These are phyloP conservation scores for Hypoxylon crocopeplum DNA, from an alignment of 495 filamentous ascomycete species.

Conservation along the genomic window DNA sequence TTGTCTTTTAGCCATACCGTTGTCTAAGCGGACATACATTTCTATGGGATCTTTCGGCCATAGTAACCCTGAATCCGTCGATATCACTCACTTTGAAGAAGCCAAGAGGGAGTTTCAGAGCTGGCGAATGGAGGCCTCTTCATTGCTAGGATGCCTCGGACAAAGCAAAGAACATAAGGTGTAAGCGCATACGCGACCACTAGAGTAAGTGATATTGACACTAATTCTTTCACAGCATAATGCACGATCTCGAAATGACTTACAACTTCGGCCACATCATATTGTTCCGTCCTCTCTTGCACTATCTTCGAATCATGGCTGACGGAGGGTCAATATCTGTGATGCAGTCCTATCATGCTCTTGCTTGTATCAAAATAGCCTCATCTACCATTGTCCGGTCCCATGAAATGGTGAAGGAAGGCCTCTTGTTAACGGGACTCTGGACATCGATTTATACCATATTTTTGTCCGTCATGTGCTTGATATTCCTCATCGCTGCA, in stretches of 20 bases:
- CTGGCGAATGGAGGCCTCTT: constrained; percentile 4
- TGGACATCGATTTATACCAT: constrained; percentile 6
- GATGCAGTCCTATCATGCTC: constrained; percentile 2
- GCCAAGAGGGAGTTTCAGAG: constrained; percentile 1
- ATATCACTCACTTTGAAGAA: constrained; percentile 1
- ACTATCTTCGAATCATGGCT: constrained; percentile 8
- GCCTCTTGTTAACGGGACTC: background rate
- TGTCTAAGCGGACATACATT: background rate
- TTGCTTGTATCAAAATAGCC: constrained; percentile 6
- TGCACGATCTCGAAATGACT: constrained; percentile 8
- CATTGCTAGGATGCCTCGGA: background rate
- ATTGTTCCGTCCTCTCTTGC: background rate
- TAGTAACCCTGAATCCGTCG: background rate
- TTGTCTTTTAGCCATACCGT: constrained; percentile 6
- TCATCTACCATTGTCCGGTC: constrained; percentile 5
- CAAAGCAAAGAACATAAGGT: background rate
- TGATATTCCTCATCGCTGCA: constrained; percentile 8
- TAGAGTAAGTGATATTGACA: background rate
- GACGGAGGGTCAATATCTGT: constrained; percentile 4
- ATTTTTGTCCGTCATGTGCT: constrained; percentile 7
- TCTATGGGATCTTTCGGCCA: background rate
- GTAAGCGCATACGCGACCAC: background rate
- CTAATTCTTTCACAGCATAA: background rate
- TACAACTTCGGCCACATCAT: constrained; percentile 14
- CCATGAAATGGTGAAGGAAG: constrained; percentile 6